Evolutionary conservation across 192 early-diverging fungal genomes (phyloP).

Genomic region (Dissophora globulifera): DNA sequence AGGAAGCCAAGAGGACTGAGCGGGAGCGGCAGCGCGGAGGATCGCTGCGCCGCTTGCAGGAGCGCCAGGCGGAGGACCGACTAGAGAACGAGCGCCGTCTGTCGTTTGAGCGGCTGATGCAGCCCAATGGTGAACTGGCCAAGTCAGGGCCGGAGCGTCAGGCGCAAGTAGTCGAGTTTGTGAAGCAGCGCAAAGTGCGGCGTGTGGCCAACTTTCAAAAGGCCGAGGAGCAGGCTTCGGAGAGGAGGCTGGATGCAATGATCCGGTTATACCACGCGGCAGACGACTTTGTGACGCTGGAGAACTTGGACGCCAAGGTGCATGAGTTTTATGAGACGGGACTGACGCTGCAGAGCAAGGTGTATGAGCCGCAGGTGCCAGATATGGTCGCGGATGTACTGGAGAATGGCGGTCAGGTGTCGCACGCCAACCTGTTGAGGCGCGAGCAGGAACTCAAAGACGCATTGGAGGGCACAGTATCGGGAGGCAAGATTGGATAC

Average conservation of each 20-base stretch:
- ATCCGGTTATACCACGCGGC: constrained; percentile 47
- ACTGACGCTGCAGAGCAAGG: constrained; percentile 41
- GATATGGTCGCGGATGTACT: constrained; percentile 45
- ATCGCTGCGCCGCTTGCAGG: constrained; percentile 34
- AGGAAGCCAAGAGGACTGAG: constrained; percentile 21
- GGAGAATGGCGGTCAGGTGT: constrained; percentile 47
- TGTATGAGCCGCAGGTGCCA: constrained; percentile 13
- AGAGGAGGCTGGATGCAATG: constrained; percentile 44
- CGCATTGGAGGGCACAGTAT: constrained; percentile 44
- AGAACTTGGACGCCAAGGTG: constrained; percentile 51
- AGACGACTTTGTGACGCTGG: constrained; percentile 48
- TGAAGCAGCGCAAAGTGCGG: constrained; percentile 25
- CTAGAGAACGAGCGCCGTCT: constrained; percentile 37
- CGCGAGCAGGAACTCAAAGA: constrained; percentile 50
- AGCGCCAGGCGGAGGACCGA: constrained; percentile 24
- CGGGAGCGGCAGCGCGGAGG: constrained; percentile 30
- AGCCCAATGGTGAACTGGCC: constrained; percentile 18
- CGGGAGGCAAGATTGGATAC: constrained; percentile 41
- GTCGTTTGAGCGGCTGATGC: constrained; percentile 36
- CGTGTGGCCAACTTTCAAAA: constrained; percentile 29
- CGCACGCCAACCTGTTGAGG: constrained; percentile 27
- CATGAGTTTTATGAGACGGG: constrained; percentile 51
- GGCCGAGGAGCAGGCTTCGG: constrained; percentile 22
- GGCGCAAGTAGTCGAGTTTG: constrained; percentile 38
- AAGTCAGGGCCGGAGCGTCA: constrained; percentile 21